Evolutionary conservation across 2,329 filamentous ascomycete genomes (phyloP).

Genomic region (Gaeumannomyces tritici): DNA sequence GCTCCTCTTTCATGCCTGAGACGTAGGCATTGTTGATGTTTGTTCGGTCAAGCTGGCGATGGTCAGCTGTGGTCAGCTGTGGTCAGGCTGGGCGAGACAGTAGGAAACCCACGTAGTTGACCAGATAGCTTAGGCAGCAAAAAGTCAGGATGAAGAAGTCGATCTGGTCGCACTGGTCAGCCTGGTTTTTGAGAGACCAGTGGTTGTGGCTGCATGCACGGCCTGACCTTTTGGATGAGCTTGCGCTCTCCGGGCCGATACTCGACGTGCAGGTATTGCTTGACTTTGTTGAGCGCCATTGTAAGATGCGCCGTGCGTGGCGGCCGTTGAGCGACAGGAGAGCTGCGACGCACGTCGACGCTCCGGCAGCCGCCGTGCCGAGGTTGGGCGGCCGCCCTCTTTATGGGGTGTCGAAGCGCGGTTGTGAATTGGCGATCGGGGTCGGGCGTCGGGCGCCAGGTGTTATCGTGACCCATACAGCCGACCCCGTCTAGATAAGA

Average conservation of each 20-base stretch:
- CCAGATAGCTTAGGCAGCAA: slow-evolving; percentile 49
- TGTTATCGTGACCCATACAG: too few relatives aligned
- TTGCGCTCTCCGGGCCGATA: slow-evolving; percentile 18
- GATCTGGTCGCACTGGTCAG: neutral
- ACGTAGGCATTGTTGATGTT: slow-evolving; percentile 46
- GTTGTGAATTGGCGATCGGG: too few relatives aligned
- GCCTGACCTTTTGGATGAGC: slow-evolving; percentile 10
- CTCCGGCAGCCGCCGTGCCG: neutral
- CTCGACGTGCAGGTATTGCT: slow-evolving; percentile 8
- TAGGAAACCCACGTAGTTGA: slow-evolving; percentile 37
- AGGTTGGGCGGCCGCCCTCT: neutral
- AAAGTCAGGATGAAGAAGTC: slow-evolving; percentile 58
- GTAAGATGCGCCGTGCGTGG: too few relatives aligned
- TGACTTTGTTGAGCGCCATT: slow-evolving; percentile 7
- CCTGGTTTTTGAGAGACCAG: too few relatives aligned
- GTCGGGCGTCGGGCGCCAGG: too few relatives aligned
- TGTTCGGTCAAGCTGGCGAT: slow-evolving; percentile 33
- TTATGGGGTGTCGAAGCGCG: neutral
- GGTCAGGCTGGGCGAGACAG: too few relatives aligned
- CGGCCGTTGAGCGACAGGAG: too few relatives aligned
- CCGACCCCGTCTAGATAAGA: too few relatives aligned
- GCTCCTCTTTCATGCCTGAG: slow-evolving; percentile 41
- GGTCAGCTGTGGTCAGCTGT: neutral
- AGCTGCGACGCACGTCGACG: too few relatives aligned
- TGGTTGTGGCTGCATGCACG: too few relatives aligned